These are phyloP conservation scores for Saturnispora ahearnii DNA, from an alignment of 805 yeast species.

Conservation along the genomic window DNA sequence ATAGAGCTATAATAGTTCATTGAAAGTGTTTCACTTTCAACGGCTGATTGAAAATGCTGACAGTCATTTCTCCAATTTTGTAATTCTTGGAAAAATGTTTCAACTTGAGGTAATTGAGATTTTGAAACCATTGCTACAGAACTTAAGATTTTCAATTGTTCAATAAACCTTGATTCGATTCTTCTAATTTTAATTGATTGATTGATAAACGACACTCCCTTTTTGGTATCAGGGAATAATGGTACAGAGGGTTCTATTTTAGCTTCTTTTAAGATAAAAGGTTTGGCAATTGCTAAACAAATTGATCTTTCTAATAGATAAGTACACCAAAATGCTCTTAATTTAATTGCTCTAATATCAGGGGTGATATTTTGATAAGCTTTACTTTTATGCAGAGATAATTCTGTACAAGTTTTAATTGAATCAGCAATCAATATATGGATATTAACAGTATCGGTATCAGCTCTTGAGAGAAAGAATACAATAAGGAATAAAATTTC, in stretches of 20 bases:
- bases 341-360: conserved; percentile 29
- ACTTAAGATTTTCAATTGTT: conserved; percentile 36
- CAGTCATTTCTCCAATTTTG: conserved; percentile 49
- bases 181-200: conserved; percentile 49
- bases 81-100: conserved; percentile 41
- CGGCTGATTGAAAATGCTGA: conserved; percentile 36
- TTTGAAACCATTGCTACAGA: conserved; percentile 23
- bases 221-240: conserved; percentile 33
- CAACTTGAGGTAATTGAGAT: conserved; percentile 41
- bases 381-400: conserved; percentile 30
- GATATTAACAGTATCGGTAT: conserved; percentile 46
- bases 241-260: conserved; percentile 42
- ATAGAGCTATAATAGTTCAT: conserved; percentile 53
- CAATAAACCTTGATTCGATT: conserved; percentile 52
- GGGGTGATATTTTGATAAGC: conserved; percentile 26
- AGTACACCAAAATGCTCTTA: conserved; percentile 57
- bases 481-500: conserved; percentile 46
- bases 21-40: conserved; percentile 51
- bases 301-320: conserved; percentile 55
- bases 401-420: conserved; percentile 34
- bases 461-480: conserved; percentile 50
- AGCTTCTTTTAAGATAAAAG: conserved; percentile 43
- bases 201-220: conserved; percentile 38
- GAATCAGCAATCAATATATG: conserved; percentile 48
- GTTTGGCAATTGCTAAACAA: conserved; percentile 52